These are phyloP conservation scores for Megacollybia platyphylla DNA, from an alignment of 1,284 basidiomycete species.

Conservation along the genomic window DNA sequence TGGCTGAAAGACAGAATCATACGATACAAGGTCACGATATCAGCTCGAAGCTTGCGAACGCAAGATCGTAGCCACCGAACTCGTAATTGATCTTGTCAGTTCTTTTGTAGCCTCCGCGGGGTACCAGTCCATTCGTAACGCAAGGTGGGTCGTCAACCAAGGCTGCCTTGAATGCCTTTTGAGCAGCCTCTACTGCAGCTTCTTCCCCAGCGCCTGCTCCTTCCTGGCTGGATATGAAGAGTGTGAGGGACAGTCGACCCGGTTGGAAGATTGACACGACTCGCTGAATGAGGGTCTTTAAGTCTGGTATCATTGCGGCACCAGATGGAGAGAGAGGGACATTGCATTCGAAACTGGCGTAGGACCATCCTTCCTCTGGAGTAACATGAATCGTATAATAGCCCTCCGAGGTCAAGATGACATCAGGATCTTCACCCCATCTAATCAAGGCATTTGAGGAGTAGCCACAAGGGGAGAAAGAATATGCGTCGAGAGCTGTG, in stretches of 20 bases:
- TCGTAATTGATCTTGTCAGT: constrained; percentile 98
- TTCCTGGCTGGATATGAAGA: constrained; percentile 76
- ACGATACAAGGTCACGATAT: neutral
- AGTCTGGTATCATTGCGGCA: constrained; percentile 45
- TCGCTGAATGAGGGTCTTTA: constrained; percentile 72
- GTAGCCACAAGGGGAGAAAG: constrained; percentile 95
- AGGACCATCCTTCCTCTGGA: constrained; percentile 94
- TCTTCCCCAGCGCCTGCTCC: constrained; percentile 31
- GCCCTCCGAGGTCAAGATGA: constrained; percentile 46
- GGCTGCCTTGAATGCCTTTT: constrained; percentile 56
- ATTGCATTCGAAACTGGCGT: constrained; percentile 98
- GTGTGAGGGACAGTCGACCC: constrained; percentile 74
- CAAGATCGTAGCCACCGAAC: constrained; percentile 90
- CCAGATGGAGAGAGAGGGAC: constrained; percentile 55
- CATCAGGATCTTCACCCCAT: constrained; percentile 32
- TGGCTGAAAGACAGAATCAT: no score
- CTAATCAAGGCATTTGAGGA: constrained; percentile 88
- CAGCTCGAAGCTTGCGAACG: constrained; percentile 81
- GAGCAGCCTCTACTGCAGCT: constrained; percentile 49
- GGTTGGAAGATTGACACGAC: constrained; percentile 93
- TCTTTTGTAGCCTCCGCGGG: constrained; percentile 36
- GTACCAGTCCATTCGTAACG: neutral
- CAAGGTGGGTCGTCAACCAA: constrained; percentile 13
- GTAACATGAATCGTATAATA: constrained; percentile 99
- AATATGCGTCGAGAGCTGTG: constrained; percentile 85